A percentile compares a stretch with the other conserved stretches of the same genome.
Evolutionary conservation across 108 stramenopile species (phyloP).

Genomic region (Discostella stelligeroides): DNA sequence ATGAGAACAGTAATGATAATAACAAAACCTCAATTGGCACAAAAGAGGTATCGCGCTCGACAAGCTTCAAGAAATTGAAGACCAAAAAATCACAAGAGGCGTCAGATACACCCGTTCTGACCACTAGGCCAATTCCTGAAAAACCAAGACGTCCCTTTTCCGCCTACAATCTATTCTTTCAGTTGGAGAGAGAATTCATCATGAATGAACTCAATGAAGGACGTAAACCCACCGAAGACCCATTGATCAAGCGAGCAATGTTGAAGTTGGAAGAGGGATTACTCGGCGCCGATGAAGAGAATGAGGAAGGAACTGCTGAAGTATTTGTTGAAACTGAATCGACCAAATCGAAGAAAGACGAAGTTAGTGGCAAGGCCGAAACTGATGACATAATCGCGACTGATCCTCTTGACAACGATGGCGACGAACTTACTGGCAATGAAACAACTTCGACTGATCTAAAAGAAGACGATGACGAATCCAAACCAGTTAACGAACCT

Average conservation of each 20-base stretch:
- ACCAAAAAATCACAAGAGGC: neutral
- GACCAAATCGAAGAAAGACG: too few species aligned
- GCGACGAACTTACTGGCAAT: too few species aligned
- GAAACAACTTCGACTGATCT: neutral
- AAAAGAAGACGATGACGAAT: neutral
- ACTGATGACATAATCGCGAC: too few species aligned
- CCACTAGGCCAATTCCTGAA: neutral
- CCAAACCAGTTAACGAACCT: too few species aligned
- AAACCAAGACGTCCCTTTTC: slow-evolving; percentile 46
- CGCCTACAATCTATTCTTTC: slow-evolving; percentile 53
- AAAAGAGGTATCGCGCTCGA: neutral
- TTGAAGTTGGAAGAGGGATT: neutral
- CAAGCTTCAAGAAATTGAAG: neutral
- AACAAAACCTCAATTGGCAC: too few species aligned
- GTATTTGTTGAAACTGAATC: too few species aligned
- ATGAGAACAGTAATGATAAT: too few species aligned
- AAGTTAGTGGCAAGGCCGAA: too few species aligned
- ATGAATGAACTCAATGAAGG: slow-evolving; percentile 6
- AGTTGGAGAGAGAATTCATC: slow-evolving; percentile 38
- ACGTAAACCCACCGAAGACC: slow-evolving; percentile 2
- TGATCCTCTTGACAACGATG: too few species aligned
- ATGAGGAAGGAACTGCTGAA: too few species aligned
- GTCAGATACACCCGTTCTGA: neutral
- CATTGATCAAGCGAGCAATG: neutral
- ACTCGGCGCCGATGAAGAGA: neutral